Evolutionary conservation across 345 rosid species (phyloP).

Genomic region (Murraya koenigii): DNA sequence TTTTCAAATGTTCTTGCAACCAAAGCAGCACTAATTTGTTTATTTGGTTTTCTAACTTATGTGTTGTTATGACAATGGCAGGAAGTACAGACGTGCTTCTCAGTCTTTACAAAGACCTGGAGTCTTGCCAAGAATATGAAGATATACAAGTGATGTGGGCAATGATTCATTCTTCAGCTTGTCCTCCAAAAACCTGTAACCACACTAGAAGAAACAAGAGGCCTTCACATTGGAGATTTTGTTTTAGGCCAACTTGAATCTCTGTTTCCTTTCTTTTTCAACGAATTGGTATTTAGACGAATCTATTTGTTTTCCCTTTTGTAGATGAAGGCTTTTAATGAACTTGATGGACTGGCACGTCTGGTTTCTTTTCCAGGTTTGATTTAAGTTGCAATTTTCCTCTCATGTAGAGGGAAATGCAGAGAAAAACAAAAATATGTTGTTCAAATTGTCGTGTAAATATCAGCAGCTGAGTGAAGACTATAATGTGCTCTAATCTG

Average conservation of each 20-base stretch:
- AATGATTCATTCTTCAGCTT: constrained; percentile 53
- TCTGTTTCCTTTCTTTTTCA: background rate
- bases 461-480: background rate
- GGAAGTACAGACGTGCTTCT: constrained; percentile 37
- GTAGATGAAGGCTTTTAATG: background rate
- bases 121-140: constrained; percentile 49
- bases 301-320: background rate
- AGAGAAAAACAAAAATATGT: too few relatives aligned
- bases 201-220: constrained; percentile 19
- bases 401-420: background rate
- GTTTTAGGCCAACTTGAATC: constrained; percentile 31
- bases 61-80: constrained; percentile 14
- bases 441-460: background rate
- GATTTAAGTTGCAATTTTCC: background rate
- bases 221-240: constrained; percentile 25
- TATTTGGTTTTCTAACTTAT: background rate
- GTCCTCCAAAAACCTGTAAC: constrained; percentile 9
- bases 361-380: background rate
- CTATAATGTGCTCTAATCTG: background rate
- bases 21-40: background rate
- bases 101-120: constrained; percentile 55
- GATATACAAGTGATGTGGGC: constrained; percentile 72
- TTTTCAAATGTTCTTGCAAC: background rate
- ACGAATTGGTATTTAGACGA: too few relatives aligned
- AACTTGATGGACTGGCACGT: background rate